A percentile compares a stretch with the other conserved stretches of the same genome.
phyloP scores from a whole-genome alignment of 257 asterid species.

The Gentiana dahurica region DNA sequence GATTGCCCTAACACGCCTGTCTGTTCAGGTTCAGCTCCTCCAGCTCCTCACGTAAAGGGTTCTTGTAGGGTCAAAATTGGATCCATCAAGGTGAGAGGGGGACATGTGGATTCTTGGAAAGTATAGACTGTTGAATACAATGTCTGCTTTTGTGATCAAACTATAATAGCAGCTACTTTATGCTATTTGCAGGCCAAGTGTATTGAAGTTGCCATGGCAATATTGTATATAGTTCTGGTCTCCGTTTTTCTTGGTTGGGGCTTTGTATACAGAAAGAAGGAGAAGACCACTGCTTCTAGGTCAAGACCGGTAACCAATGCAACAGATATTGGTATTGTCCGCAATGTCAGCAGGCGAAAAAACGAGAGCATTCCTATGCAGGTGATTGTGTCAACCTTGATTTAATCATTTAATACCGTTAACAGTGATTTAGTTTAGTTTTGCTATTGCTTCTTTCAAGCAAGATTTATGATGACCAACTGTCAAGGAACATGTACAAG shows the following conservation, averaged over 20 bases:
- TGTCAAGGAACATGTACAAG: too few relatives aligned
- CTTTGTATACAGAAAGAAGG: constrained; percentile 53
- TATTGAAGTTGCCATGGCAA: constrained; percentile 70
- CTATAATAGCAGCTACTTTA: neutral
- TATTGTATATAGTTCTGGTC: constrained; percentile 54
- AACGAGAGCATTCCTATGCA: constrained; percentile 90
- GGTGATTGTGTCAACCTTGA: constrained; percentile 28
- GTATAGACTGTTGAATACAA: neutral
- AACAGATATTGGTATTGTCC: constrained; percentile 59
- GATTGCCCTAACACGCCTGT: constrained; percentile 81
- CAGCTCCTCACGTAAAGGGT: constrained; percentile 46
- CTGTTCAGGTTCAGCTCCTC: constrained; percentile 64
- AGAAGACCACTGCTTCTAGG: constrained; percentile 38
- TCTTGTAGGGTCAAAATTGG: constrained; percentile 88
- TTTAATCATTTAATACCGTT: neutral
- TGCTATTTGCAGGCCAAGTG: constrained; percentile 71
- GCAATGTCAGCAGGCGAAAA: constrained; percentile 63
- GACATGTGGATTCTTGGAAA: constrained; percentile 1
- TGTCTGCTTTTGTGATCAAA: constrained; percentile 2
- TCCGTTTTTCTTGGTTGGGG: constrained; percentile 94
- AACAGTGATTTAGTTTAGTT: too few relatives aligned
- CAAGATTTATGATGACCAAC: too few relatives aligned
- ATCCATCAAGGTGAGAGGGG: constrained; percentile 55
- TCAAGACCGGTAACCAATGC: constrained; percentile 66
- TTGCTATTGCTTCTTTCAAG: too few relatives aligned